phyloP scores from a whole-genome alignment of 305 asterid species.

The Coffea humblotiana region DNA sequence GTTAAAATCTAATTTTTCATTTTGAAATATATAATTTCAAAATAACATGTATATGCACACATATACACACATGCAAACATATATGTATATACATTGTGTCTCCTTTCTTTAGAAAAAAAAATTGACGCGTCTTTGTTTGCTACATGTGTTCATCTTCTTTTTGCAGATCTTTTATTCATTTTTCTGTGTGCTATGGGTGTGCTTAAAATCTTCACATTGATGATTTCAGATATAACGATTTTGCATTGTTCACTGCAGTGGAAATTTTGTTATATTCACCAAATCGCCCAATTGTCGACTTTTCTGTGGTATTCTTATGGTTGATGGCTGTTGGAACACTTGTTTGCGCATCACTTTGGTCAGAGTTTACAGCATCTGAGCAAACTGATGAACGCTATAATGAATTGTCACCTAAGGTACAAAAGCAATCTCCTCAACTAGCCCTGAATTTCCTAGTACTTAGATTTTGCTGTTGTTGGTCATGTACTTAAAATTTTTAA shows the following conservation, averaged over 20 bases:
- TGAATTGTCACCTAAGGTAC: conserved; percentile 55
- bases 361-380: conserved; percentile 67
- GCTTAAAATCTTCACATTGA: background rate
- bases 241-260: conserved; percentile 49
- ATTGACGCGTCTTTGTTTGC: background rate
- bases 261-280: conserved; percentile 89
- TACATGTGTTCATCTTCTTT: background rate
- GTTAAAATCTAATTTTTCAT: background rate
- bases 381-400: conserved; percentile 54
- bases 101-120: background rate
- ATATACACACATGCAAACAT: no score
- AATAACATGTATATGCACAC: no score
- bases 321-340: conserved; percentile 95
- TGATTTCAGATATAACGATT: conserved; percentile 22
- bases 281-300: conserved; percentile 75
- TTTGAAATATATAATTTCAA: no score
- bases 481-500: background rate
- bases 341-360: conserved; percentile 80
- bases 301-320: conserved; percentile 83
- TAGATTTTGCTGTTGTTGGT: conserved; percentile 1
- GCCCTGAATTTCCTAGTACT: background rate
- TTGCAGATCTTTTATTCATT: conserved; percentile 14
- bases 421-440: background rate
- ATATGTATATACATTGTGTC: no score
- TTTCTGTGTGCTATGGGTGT: background rate